A percentile compares a stretch with the other conserved stretches of the same genome.
Evolutionary conservation across 805 yeast species (phyloP).

Genomic region (Lachancea sp.): DNA sequence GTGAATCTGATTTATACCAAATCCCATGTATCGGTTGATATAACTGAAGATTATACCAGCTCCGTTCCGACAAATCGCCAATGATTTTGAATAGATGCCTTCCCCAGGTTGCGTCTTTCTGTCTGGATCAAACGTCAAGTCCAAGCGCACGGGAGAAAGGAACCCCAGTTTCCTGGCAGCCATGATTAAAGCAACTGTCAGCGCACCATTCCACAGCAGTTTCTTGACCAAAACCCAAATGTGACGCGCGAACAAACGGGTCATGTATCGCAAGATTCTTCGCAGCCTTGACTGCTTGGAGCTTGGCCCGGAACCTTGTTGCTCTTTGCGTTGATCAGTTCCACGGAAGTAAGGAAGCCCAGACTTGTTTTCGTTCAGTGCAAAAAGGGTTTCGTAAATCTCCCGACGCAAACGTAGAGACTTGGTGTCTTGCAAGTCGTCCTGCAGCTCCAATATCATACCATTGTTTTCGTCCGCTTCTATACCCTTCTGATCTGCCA

Average conservation of each 20-base stretch:
- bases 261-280: conserved; percentile 1
- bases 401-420: conserved; percentile 10
- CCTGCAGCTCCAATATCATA: conserved; percentile 8
- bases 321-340: background rate
- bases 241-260: background rate
- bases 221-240: background rate
- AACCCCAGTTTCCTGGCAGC: background rate
- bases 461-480: conserved; percentile 9
- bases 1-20: conserved; percentile 1
- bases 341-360: background rate
- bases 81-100: background rate
- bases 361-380: conserved; percentile 13
- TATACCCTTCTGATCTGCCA: conserved; percentile 19
- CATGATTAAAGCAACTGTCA: background rate
- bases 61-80: conserved; percentile 1
- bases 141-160: conserved; percentile 1
- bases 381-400: conserved; percentile 9
- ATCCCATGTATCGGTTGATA: background rate
- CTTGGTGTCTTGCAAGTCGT: conserved; percentile 8
- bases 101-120: background rate
- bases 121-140: background rate
- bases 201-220: background rate
- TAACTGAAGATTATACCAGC: background rate
- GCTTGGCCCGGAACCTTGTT: background rate
- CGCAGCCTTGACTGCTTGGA: background rate